Base-by-base conservation (phyloP, 306 rosid species). In the Vachellia collinsii region DNA sequence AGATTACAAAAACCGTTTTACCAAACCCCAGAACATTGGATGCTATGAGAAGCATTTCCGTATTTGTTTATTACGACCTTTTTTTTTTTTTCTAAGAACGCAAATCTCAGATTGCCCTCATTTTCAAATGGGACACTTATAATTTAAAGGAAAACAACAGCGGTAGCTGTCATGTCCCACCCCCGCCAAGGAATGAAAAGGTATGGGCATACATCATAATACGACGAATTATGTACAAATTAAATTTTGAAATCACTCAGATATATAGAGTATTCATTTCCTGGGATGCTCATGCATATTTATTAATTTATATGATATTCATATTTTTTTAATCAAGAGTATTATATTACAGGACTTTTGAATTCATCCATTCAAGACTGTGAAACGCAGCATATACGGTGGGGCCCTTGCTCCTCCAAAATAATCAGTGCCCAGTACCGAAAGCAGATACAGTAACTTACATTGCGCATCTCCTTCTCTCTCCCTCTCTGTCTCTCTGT, bases 401-500 rank as follows among this genome's bases (percentile, higher is more conserved):
- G 90, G 90, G 92, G 1, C 88, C 88, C 88, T 67, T 3, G 7
- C 25, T 25, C 37, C 79, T 76, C 80, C 97, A 79, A 86, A 89
- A 90, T 89, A 85, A 90, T 90, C 93, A 78, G 94, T 80, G 91
- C 89, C 90, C 89, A 76, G 89, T 76, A 71, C 87, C 86, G 89
- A 89, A 84, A 90, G 90, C 72, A 74, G 74, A 68, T 81, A 75
- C 82, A 68, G 62, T 53, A 76, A 59, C 54, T 25, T 39, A 80
- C 81, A 50, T 74, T 75, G 47, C 76, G 73, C 78, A 50, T 66
- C 86, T 75, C 46, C 77, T 46, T 84, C 83, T 77, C 53, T 78
- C 82, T 66, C 76, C 63, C 61, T 48, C 77, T 80, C 53, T 62
- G 80, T 70, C 87, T 85, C 11, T 67, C 77, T 6, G n/a, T n/a